Percentiles rank a stretch among this genome's conserved stretches.
Conservation (phyloP, 805 yeast genomes). For the Sugiyamaella mastotermitis region DNA sequence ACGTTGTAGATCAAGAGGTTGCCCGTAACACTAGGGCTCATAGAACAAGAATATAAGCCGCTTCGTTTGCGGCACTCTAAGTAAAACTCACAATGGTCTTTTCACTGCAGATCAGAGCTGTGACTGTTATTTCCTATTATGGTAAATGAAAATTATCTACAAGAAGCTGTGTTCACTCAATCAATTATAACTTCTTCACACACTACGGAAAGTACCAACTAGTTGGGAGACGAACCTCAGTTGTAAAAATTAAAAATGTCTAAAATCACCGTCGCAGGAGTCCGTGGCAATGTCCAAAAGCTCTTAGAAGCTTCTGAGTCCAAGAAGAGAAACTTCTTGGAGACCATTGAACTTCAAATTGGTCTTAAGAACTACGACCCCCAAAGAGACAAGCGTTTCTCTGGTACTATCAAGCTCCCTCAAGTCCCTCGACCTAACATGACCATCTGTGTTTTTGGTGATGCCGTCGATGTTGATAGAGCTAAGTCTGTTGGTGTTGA, state of each 20-base stretch:
- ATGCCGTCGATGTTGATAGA: conserved; percentile 99
- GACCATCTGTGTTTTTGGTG: conserved; percentile 99
- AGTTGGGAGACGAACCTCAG: conserved; percentile 2
- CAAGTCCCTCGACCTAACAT: conserved; percentile 99
- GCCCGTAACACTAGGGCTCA: no score
- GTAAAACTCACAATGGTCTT: no score
- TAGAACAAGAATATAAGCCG: no score
- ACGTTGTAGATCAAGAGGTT: no score
- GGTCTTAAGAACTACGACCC: conserved; percentile 99
- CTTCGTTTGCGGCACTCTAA: no score
- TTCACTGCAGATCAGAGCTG: no score
- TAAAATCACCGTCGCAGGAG: conserved; percentile 85
- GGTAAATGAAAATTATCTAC: no score
- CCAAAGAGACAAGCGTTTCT: conserved; percentile 99
- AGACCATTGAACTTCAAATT: conserved; percentile 99
- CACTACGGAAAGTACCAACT: conserved; percentile 2
- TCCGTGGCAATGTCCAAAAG: conserved; percentile 94
- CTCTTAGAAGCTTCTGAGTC: conserved; percentile 83
- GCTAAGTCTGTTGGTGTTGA: conserved; percentile 99
- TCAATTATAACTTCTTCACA: no score
- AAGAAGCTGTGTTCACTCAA: no score
- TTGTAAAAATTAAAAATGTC: conserved; percentile 28
- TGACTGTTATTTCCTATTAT: no score
- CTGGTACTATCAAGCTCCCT: conserved; percentile 98
- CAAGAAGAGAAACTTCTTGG: conserved; percentile 99